phyloP scores from a whole-genome alignment of 164 flowering plant species.

The Malania oleifera region DNA sequence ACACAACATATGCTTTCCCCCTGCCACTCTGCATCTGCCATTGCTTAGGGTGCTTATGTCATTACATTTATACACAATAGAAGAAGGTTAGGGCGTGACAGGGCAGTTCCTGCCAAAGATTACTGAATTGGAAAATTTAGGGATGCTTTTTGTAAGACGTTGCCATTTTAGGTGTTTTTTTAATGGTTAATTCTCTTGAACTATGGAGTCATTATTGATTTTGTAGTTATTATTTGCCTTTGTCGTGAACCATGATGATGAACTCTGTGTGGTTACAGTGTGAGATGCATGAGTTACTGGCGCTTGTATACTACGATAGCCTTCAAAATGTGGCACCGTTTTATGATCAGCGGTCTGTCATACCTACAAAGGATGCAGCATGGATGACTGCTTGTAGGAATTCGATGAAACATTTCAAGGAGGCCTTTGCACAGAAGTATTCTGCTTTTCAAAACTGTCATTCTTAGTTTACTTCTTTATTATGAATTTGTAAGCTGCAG shows the following conservation, averaged over 20 bases:
- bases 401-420: constrained; percentile 84
- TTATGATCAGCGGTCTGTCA: constrained; percentile 76
- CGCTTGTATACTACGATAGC: constrained; percentile 94
- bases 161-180: no score
- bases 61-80: no score
- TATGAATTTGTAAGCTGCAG: not conserved
- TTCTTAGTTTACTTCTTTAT: constrained; percentile 9
- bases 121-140: no score
- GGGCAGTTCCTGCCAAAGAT: no score
- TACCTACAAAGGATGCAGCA: constrained; percentile 57
- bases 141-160: no score
- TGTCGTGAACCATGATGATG: constrained; percentile 1
- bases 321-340: constrained; percentile 94
- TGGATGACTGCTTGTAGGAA: constrained; percentile 78
- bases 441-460: not conserved
- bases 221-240: no score
- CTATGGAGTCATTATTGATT: no score
- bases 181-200: no score
- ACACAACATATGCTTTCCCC: no score
- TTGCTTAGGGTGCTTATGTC: no score
- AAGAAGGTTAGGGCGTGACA: no score
- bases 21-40: no score
- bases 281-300: constrained; percentile 89
- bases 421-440: constrained; percentile 79
- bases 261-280: constrained; percentile 42